These are phyloP conservation scores for Austroboletus niveus DNA, from an alignment of 1,284 basidiomycete species.

Conservation along the genomic window DNA sequence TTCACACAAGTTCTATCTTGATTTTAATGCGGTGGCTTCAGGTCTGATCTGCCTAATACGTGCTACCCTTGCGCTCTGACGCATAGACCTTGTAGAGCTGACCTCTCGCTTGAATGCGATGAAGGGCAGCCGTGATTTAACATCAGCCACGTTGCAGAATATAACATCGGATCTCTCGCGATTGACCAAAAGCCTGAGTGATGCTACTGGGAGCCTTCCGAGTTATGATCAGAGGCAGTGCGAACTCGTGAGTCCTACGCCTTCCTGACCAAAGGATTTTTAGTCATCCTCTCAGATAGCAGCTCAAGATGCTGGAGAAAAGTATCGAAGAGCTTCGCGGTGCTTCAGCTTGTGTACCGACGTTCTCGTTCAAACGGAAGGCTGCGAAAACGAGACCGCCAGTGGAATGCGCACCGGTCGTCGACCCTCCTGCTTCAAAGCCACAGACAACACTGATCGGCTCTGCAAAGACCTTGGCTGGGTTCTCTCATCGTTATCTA, in stretches of 20 bases:
- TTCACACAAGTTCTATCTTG: constrained; percentile 25
- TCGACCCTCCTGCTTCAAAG: constrained; percentile 7
- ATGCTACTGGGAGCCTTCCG: constrained; percentile 62
- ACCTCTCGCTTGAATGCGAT: constrained; percentile 22
- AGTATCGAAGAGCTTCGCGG: constrained; percentile 50
- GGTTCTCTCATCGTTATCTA: constrained; percentile 41
- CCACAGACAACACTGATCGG: constrained; percentile 29
- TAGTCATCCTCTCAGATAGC: constrained; percentile 39
- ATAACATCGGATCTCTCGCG: constrained; percentile 47
- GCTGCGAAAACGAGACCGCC: constrained; percentile 24
- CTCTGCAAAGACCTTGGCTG: constrained; percentile 36
- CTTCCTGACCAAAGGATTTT: neutral
- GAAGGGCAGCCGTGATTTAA: constrained; percentile 4
- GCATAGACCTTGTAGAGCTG: constrained; percentile 21
- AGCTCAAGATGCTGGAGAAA: constrained; percentile 57
- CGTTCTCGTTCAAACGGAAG: constrained; percentile 73
- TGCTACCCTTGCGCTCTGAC: constrained; percentile 12
- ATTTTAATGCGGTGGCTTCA: constrained; percentile 24
- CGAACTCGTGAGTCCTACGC: constrained; percentile 51
- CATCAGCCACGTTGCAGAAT: constrained; percentile 34
- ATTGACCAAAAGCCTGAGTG: constrained; percentile 57
- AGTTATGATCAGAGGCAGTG: constrained; percentile 73
- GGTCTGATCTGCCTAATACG: constrained; percentile 14
- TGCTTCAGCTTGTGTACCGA: constrained; percentile 48
- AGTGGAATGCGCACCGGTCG: constrained; percentile 9